Percentiles rank a stretch among this genome's conserved stretches.
Evolutionary conservation across 768 basidiomycete genomes (phyloP).

Genomic region (Fibroporia radiculosa): DNA sequence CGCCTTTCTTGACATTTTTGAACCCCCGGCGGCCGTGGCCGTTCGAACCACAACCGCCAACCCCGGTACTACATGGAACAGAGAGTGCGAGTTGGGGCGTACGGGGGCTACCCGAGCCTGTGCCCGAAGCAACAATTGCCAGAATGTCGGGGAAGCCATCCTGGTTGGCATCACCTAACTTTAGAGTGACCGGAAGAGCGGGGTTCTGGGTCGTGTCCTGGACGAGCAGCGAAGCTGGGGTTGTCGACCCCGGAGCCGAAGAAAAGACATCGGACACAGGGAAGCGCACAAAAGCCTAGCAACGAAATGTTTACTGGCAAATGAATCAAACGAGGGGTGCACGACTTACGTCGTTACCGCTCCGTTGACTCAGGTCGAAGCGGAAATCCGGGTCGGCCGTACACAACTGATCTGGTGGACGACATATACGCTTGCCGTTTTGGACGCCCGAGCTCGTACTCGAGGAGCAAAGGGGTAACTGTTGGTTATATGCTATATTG

Average conservation of each 20-base stretch:
- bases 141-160: slow-evolving; percentile 94
- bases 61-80: slow-evolving; percentile 44
- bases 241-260: slow-evolving; percentile 16
- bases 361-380: slow-evolving; percentile 54
- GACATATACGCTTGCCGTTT: slow-evolving; percentile 51
- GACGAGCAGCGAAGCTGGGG: slow-evolving; percentile 52
- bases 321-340: background rate
- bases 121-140: slow-evolving; percentile 41
- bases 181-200: slow-evolving; percentile 66
- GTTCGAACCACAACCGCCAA: slow-evolving; percentile 47
- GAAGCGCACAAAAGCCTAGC: slow-evolving; percentile 59
- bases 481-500: slow-evolving; percentile 91
- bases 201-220: slow-evolving; percentile 60
- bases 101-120: slow-evolving; percentile 28
- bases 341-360: slow-evolving; percentile 24
- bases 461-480: slow-evolving; percentile 72
- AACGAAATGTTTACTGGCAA: background rate
- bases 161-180: slow-evolving; percentile 83
- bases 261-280: slow-evolving; percentile 56
- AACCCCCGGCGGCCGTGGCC: slow-evolving; percentile 61
- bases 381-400: slow-evolving; percentile 70
- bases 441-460: slow-evolving; percentile 41
- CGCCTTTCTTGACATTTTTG: slow-evolving; percentile 44
- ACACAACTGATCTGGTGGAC: slow-evolving; percentile 77
- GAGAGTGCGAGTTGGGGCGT: slow-evolving; percentile 60